A percentile compares a stretch with the other conserved stretches of the same genome.
phyloP scores from a whole-genome alignment of 2,329 filamentous ascomycete genomes.

The Dryadomyces quercivorus region DNA sequence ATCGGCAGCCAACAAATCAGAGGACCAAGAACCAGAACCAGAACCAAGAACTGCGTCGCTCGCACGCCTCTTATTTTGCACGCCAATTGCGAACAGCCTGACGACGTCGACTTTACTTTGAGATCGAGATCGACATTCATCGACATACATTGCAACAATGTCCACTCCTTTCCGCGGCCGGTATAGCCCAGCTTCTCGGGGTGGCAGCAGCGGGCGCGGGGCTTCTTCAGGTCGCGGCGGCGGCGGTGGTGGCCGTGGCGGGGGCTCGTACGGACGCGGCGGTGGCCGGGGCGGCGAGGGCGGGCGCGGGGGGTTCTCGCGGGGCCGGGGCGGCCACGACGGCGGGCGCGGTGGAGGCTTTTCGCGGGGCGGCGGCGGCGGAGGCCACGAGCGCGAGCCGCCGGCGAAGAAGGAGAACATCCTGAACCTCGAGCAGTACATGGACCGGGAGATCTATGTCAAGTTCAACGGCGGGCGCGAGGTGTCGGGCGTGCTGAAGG shows the following conservation, averaged over 20 bases:
- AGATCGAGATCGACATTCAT: too few relatives aligned
- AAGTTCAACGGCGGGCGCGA: slow-evolving; percentile 95
- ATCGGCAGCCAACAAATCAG: too few relatives aligned
- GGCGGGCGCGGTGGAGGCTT: slow-evolving; percentile 4
- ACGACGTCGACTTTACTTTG: too few relatives aligned
- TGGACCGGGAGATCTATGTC: slow-evolving; percentile 90
- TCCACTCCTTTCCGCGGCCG: slow-evolving; percentile 12
- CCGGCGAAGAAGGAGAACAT: slow-evolving; percentile 98
- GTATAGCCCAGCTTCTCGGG: slow-evolving; percentile 12
- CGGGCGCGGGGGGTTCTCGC: slow-evolving; percentile 20
- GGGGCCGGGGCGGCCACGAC: slow-evolving; percentile 4
- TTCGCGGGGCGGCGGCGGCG: slow-evolving; percentile 2
- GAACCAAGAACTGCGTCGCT: too few relatives aligned
- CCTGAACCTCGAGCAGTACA: slow-evolving; percentile 86
- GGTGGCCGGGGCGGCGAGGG: slow-evolving; percentile 16
- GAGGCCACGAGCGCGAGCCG: slow-evolving; percentile 35
- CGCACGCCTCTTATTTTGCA: too few relatives aligned
- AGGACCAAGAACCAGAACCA: too few relatives aligned
- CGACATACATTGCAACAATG: slow-evolving; percentile 5
- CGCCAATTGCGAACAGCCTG: too few relatives aligned
- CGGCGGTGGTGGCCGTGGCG: neutral
- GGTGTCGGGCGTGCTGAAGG: slow-evolving; percentile 82
- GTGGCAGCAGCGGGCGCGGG: slow-evolving; percentile 6
- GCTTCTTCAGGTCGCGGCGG: slow-evolving; percentile 1
- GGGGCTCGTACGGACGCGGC: slow-evolving; percentile 4